Base-by-base conservation (phyloP, 2,329 filamentous ascomycete species). In the Xylariomycetidae sp. region DNA sequence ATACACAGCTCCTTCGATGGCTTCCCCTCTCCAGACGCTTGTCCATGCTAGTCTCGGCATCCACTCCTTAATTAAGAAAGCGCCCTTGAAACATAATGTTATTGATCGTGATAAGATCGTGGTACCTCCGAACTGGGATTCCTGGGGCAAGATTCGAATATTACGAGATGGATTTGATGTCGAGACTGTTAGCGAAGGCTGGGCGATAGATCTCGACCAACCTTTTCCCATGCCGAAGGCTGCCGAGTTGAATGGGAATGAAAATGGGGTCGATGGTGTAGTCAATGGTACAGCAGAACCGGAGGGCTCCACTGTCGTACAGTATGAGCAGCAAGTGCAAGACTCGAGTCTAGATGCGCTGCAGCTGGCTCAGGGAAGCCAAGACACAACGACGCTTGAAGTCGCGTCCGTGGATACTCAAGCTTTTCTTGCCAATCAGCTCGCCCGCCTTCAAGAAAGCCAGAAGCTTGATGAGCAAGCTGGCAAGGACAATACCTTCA, bases 91-190 rank as follows among this genome's bases (percentile, higher is more conserved):
- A 62, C 85, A 89, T 57, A 94, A 95, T 50, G 85, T 94, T 40
- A 92, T 94, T 46, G 92, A 92, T 63, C 77, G 90, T 39, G 89
- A 95, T 59, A 94, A 94, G 69, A 89, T 98, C 34, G 72, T 96
- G 5, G 85, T 98, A 1, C 90, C 90, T 2, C 85, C 89, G 12
- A 96, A 96, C 58, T 98, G 92, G 92, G 92, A 98, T 61, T 96
- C 89, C 0, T 96, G 88, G 86, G 89, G 88, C 39, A 98, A 97
- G 63, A 96, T 98, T 40, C 77, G 90, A 26, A 88, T 97, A 27
- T 69, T 97, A 17, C 79, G 88, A 34, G 92, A 95, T 54, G 86
- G 82, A 0, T 97, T 97, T 50, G 88, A 97, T 46, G 86, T 94
- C 15, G 92, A 98, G 65, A 75, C 77, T 11, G 73, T 94, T 27